Conservation (phyloP, 345 rosid genomes). For the Eutrema yunnanense region DNA sequence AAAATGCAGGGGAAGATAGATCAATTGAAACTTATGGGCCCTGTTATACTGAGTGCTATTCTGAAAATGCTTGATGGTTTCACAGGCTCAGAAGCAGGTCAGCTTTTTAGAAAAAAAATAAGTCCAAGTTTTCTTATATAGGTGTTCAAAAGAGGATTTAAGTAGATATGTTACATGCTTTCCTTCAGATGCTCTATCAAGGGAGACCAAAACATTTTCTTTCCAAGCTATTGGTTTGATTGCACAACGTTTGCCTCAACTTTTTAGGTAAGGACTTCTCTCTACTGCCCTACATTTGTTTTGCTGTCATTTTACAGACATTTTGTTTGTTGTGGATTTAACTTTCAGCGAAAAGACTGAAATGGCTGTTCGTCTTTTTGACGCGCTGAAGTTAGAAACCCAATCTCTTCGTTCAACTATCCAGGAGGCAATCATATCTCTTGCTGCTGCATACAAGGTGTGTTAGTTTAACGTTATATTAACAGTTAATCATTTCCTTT, state of each 20-base stretch:
- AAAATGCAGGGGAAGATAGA: conserved; percentile 66
- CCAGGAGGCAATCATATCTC: conserved; percentile 79
- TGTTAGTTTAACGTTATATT: conserved; percentile 1
- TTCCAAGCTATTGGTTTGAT: conserved; percentile 93
- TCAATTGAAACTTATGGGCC: conserved; percentile 91
- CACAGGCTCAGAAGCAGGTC: conserved; percentile 72
- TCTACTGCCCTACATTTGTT: conserved; percentile 19
- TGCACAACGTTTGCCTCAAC: conserved; percentile 85
- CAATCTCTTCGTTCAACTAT: conserved; percentile 65
- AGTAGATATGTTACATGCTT: conserved; percentile 8
- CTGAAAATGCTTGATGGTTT: conserved; percentile 83
- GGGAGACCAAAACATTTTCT: conserved; percentile 72
- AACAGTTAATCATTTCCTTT: not conserved
- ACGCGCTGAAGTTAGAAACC: conserved; percentile 71
- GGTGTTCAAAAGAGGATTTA: not conserved
- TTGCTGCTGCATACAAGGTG: conserved; percentile 89
- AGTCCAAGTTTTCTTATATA: not conserved
- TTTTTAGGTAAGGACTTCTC: conserved; percentile 62
- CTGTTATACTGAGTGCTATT: conserved; percentile 72
- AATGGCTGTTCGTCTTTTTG: conserved; percentile 85
- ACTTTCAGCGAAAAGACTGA: conserved; percentile 76
- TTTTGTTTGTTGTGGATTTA: not conserved
- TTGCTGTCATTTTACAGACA: conserved; percentile 7
- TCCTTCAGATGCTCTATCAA: conserved; percentile 54
- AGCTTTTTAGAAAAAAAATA: not conserved